These are phyloP conservation scores for Blastobotrys raffinosifermentans DNA, from an alignment of 1,139 yeast species.

Conservation along the genomic window DNA sequence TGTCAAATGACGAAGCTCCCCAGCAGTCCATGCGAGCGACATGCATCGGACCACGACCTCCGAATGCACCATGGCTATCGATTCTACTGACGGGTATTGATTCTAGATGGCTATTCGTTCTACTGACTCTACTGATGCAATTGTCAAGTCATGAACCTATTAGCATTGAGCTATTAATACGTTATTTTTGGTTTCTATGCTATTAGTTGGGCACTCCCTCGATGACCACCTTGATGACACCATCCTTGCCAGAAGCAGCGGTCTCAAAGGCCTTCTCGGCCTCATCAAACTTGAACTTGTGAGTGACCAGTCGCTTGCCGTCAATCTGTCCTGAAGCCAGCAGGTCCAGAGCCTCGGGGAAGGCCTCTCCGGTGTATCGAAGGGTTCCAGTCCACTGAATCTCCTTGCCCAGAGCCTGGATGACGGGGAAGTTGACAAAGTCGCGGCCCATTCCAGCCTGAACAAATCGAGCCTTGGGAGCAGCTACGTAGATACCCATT, in stretches of 20 bases:
- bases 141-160: too few species aligned
- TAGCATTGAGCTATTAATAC: too few species aligned
- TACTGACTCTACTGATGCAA: too few species aligned
- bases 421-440: slow-evolving; percentile 62
- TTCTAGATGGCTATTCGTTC: too few species aligned
- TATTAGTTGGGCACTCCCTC: slow-evolving; percentile 36
- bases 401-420: slow-evolving; percentile 62
- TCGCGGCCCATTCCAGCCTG: slow-evolving; percentile 73
- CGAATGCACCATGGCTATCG: too few species aligned
- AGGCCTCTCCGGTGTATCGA: slow-evolving; percentile 74
- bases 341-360: slow-evolving; percentile 62
- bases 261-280: slow-evolving; percentile 76
- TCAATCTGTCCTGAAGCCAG: slow-evolving; percentile 55
- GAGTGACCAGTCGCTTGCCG: slow-evolving; percentile 64
- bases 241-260: slow-evolving; percentile 42
- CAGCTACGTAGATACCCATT: slow-evolving; percentile 50
- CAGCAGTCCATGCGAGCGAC: too few species aligned
- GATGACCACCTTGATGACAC: slow-evolving; percentile 53
- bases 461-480: slow-evolving; percentile 48
- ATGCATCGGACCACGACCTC: too few species aligned
- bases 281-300: slow-evolving; percentile 63
- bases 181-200: too few species aligned
- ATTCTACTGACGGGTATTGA: too few species aligned
- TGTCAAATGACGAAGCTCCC: too few species aligned
- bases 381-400: slow-evolving; percentile 65